Percentiles rank a stretch among this genome's conserved stretches.
Conservation (phyloP, 495 filamentous ascomycete genomes). For the Staphylotrichum longicolle region DNA sequence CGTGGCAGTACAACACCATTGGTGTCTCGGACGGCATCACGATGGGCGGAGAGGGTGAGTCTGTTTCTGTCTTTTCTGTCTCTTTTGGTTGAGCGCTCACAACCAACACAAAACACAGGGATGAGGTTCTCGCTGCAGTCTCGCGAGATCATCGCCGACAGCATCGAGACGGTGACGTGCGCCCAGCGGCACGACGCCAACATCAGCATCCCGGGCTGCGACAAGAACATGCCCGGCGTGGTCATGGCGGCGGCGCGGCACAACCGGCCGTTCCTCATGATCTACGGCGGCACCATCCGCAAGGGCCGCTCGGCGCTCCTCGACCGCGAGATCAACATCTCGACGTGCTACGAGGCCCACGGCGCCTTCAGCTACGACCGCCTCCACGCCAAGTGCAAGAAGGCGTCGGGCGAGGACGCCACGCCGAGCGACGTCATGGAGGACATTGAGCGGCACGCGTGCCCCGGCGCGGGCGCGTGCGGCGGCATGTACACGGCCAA, state of each 20-base stretch:
- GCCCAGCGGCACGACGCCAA: slow-evolving; percentile 89
- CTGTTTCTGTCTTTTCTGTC: no score
- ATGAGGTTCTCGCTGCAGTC: slow-evolving; percentile 98
- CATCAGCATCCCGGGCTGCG: slow-evolving; percentile 91
- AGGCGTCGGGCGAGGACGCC: slow-evolving; percentile 35
- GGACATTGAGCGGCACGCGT: slow-evolving; percentile 81
- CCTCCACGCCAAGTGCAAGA: slow-evolving; percentile 45
- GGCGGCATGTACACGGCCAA: slow-evolving; percentile 98
- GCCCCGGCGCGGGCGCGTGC: slow-evolving; percentile 90
- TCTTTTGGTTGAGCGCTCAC: slow-evolving; percentile 3
- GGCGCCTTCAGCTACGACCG: slow-evolving; percentile 82
- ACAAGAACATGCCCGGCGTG: slow-evolving; percentile 97
- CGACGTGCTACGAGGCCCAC: slow-evolving; percentile 83
- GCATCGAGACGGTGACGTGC: slow-evolving; percentile 88
- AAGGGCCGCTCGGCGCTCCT: slow-evolving; percentile 79
- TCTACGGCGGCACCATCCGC: slow-evolving; percentile 87
- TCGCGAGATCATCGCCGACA: slow-evolving; percentile 92
- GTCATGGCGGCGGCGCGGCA: slow-evolving; percentile 71
- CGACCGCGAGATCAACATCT: slow-evolving; percentile 81
- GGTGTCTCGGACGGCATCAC: slow-evolving; percentile 93
- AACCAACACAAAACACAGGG: slow-evolving; percentile 48
- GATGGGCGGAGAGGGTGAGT: slow-evolving; percentile 87
- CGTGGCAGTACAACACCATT: slow-evolving; percentile 91
- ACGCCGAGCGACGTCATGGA: slow-evolving; percentile 77
- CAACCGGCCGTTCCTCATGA: slow-evolving; percentile 76